Base-by-base conservation (phyloP, 2,329 filamentous ascomycete species). In the Leptographium wingfieldii region DNA sequence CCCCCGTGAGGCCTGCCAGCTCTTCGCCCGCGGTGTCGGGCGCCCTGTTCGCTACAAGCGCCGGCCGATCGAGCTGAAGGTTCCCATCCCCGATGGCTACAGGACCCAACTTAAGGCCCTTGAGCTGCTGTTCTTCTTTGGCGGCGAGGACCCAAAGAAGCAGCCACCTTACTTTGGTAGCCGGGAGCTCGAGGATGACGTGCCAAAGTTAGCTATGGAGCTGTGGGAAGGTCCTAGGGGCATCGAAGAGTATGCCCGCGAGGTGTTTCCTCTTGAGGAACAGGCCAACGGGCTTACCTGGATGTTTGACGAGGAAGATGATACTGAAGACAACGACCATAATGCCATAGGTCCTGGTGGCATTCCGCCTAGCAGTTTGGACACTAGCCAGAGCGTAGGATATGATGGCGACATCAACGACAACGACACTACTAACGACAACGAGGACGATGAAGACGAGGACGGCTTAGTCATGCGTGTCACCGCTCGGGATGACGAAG, bases 251-350 rank as follows among this genome's bases (percentile, higher is more conserved):
- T 99, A 97, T 71, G 92, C 92, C 1, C 81, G 88, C 56, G 94
- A 97, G 71, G 91, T 95, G 33, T 97, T 97, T 68, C 90, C 90
- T 0, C 80, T 96, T 14, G 94, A 99, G 72, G 94, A 99, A 74
- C 87, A 92, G 66, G 90, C 91, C 38, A 97, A 97, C 70, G 92
- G 92, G 5, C 75, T 94, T 68, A 90, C 87, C 19, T 99, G 94
- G 94, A 97, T 96, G 92, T 69, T 80, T 52, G 78, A 81, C 5
- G 79, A 70, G 65, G 67, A 73, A 9, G 70, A 70, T 48, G 75
- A 78, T 53, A 70, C 76, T 22, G 74, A 75, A 22, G 70, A 65
- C 14, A 66, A 68, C 14, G 70, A 65, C 14, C 66, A 68, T 19
- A 14, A 25, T 12, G n/a, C 29, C 12, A 19, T 5, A 10, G n/a